phyloP scores from a whole-genome alignment of 352 stramenopile genomes.

The Pythium myriotylum region DNA sequence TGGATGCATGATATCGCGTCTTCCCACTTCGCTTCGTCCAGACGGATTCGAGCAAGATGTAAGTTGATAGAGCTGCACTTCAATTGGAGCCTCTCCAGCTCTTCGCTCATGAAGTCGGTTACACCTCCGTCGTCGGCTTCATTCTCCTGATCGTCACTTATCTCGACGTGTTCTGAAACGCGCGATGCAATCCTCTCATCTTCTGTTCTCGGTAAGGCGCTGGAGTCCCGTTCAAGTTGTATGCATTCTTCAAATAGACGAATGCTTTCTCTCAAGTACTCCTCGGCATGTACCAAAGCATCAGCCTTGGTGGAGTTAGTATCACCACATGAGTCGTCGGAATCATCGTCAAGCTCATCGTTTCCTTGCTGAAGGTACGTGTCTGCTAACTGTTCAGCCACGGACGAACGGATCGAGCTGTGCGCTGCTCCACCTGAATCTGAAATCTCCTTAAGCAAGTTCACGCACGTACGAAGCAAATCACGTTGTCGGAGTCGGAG shows the following conservation, averaged over 20 bases:
- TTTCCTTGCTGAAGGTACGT: slow-evolving; percentile 67
- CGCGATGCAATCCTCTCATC: neutral
- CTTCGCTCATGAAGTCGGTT: slow-evolving; percentile 77
- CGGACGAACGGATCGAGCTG: slow-evolving; percentile 77
- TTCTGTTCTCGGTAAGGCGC: slow-evolving; percentile 18
- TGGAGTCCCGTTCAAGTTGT: slow-evolving; percentile 12
- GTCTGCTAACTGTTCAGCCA: slow-evolving; percentile 82
- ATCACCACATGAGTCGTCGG: slow-evolving; percentile 9
- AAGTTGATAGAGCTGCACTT: slow-evolving; percentile 80
- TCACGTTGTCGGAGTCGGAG: slow-evolving; percentile 77
- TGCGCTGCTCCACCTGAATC: slow-evolving; percentile 59
- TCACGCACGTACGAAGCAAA: slow-evolving; percentile 74
- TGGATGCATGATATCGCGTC: slow-evolving; percentile 44
- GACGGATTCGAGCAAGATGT: slow-evolving; percentile 51
- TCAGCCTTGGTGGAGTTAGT: slow-evolving; percentile 1
- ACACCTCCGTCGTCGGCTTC: slow-evolving; percentile 48
- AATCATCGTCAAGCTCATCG: slow-evolving; percentile 13
- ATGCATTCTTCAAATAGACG: slow-evolving; percentile 73
- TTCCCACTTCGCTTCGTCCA: slow-evolving; percentile 39
- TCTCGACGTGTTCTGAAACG: slow-evolving; percentile 22
- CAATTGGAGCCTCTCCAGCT: slow-evolving; percentile 65
- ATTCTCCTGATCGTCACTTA: slow-evolving; percentile 23
- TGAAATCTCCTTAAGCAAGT: slow-evolving; percentile 71
- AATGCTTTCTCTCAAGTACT: slow-evolving; percentile 73
- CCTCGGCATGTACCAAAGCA: slow-evolving; percentile 49